Evolutionary conservation across 2,329 filamentous ascomycete species (phyloP).

Genomic region (Phyllosticta citriasiana): DNA sequence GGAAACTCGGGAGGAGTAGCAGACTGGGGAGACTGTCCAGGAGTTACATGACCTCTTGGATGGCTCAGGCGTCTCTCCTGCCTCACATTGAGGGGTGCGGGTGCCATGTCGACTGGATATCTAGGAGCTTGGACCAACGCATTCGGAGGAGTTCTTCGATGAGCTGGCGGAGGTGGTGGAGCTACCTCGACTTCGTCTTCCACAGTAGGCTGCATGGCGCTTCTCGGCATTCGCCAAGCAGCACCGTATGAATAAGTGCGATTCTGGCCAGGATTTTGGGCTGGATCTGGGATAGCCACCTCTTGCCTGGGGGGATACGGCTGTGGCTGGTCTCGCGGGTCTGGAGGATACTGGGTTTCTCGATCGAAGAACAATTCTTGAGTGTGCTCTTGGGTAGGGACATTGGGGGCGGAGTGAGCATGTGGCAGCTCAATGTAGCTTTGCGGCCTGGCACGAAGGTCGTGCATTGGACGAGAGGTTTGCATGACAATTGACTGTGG

Average conservation of each 20-base stretch:
- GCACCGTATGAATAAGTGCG: constrained; percentile 4
- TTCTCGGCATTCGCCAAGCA: constrained; percentile 33
- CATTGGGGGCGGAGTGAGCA: constrained; percentile 34
- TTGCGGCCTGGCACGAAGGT: constrained; percentile 19
- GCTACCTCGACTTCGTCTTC: constrained; percentile 53
- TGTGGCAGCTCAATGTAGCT: constrained; percentile 28
- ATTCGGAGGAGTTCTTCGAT: constrained; percentile 24
- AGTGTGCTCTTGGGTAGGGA: constrained; percentile 10
- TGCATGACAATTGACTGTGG: constrained; percentile 6
- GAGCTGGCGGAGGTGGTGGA: constrained; percentile 28
- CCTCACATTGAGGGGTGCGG: constrained; percentile 23
- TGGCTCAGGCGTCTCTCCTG: constrained; percentile 25
- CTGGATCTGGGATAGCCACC: not conserved
- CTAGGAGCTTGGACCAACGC: constrained; percentile 14
- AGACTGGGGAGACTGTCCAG: not conserved
- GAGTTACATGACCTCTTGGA: constrained; percentile 12
- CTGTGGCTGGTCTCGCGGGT: not conserved
- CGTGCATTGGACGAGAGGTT: constrained; percentile 19
- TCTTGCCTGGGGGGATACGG: constrained; percentile 2
- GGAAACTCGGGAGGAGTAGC: constrained; percentile 15
- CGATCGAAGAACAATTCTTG: not conserved
- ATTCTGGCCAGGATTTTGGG: not conserved
- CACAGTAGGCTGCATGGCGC: constrained; percentile 51
- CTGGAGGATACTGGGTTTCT: constrained; percentile 5
- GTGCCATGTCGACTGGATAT: constrained; percentile 17